A percentile compares a stretch with the other conserved stretches of the same genome.
Evolutionary conservation across 345 rosid genomes (phyloP).

Genomic region (Excoecaria agallocha): DNA sequence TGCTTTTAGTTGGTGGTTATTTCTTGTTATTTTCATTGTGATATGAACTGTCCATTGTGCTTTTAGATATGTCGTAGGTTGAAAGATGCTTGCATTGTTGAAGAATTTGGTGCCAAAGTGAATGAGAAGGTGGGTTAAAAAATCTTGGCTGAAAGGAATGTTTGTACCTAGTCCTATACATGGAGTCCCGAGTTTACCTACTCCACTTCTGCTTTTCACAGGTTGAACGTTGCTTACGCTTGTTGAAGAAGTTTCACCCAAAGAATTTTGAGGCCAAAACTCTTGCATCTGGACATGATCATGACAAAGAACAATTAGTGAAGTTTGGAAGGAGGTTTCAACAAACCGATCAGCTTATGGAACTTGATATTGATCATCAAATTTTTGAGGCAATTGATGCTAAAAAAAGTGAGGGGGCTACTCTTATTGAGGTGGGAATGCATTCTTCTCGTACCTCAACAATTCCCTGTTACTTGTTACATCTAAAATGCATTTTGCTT

Average conservation of each 20-base stretch:
- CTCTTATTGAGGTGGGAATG: conserved; percentile 62
- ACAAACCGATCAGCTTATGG: conserved; percentile 64
- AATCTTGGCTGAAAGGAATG: neutral
- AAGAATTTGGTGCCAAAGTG: conserved; percentile 74
- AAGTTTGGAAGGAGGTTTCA: conserved; percentile 68
- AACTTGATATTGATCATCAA: conserved; percentile 81
- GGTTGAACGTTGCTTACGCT: conserved; percentile 65
- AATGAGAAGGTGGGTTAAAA: conserved; percentile 56
- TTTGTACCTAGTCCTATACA: too few species aligned
- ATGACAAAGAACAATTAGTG: conserved; percentile 39
- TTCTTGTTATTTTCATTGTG: conserved; percentile 8
- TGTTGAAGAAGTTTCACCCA: conserved; percentile 45
- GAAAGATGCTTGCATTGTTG: conserved; percentile 68
- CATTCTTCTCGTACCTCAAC: conserved; percentile 4
- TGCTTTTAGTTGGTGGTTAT: neutral
- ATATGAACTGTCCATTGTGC: neutral
- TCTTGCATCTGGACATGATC: conserved; percentile 12
- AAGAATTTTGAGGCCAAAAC: conserved; percentile 40
- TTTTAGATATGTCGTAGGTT: conserved; percentile 67
- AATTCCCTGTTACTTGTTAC: conserved; percentile 3
- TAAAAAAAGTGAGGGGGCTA: conserved; percentile 66
- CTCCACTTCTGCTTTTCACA: conserved; percentile 27
- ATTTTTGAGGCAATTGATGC: conserved; percentile 83
- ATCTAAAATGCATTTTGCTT: conserved; percentile 3
- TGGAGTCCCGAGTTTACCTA: neutral